phyloP scores from a whole-genome alignment of 805 yeast species.

The Lachancea sp. region DNA sequence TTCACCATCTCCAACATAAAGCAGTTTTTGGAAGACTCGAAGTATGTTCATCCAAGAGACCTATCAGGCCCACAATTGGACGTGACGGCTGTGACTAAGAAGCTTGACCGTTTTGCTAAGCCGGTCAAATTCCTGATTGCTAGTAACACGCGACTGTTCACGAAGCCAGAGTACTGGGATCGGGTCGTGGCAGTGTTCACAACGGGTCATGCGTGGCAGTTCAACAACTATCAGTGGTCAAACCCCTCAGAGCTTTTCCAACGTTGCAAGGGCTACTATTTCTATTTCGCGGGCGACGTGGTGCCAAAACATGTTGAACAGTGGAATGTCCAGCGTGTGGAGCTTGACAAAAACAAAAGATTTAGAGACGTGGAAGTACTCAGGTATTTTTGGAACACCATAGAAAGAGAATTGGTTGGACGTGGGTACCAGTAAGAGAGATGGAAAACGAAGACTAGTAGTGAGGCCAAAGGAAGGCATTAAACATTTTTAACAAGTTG shows the following conservation, averaged over 20 bases:
- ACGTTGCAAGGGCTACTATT: constrained; percentile 73
- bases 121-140: constrained; percentile 52
- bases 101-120: constrained; percentile 27
- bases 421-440: constrained; percentile 47
- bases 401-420: constrained; percentile 66
- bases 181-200: constrained; percentile 93
- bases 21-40: constrained; percentile 67
- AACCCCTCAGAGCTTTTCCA: constrained; percentile 78
- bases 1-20: constrained; percentile 60
- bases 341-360: constrained; percentile 73
- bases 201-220: constrained; percentile 98
- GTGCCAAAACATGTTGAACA: constrained; percentile 68
- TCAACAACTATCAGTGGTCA: constrained; percentile 76
- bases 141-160: constrained; percentile 78
- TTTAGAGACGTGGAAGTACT: constrained; percentile 86
- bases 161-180: constrained; percentile 96
- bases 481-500: too few relatives aligned
- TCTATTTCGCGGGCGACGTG: constrained; percentile 70
- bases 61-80: constrained; percentile 30
- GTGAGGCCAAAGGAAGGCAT: too few relatives aligned
- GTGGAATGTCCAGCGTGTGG: constrained; percentile 83
- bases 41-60: constrained; percentile 47
- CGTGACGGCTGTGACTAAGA: constrained; percentile 28
- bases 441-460: too few relatives aligned
- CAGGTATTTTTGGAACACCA: constrained; percentile 74